Base-by-base conservation (phyloP, 768 basidiomycete genomes). In the Lyophyllum shimeji region DNA sequence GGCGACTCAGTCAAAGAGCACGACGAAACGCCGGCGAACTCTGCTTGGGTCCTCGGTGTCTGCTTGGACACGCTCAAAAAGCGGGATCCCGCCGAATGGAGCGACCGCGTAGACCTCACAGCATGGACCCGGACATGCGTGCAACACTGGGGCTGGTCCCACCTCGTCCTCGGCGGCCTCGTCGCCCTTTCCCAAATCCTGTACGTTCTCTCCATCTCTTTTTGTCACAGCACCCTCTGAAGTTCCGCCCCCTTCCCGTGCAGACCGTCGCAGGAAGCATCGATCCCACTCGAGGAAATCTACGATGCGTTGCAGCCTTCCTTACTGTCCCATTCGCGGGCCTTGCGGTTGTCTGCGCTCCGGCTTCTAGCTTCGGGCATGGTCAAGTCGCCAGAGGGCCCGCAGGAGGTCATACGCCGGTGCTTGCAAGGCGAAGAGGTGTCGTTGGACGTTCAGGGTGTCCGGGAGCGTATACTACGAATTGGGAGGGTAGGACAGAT, bases 361-460 rank as follows among this genome's bases (percentile, higher is more conserved):
- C 80, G 82, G 21, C 72, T 95, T 7, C 81, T 92, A 15, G 71
- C 76, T 4, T 85, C 84, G 1, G 73, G 75, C 2, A 63, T 83
- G 9, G 72, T 88, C 5, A 64, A 77, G 31, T 64, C 73, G 0
- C 68, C 76, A 1, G 66, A 74, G 0, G 78, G 77, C 42, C 73
- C 75, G 13, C 66, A 73, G 15, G 86, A 86, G 21, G 78, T 86
- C 0, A 59, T 89, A 18, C 82, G 82, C 61, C 79, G 81, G 24
- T 90, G 90, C 65, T 67, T 94, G 21, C 84, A 87, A 56, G 90
- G 87, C 2, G 97, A 99, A 66, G 83, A 91, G 56, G 84, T 90
- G 4, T 74, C 89, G 1, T 67, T 97, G 33, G 89, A 94, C 53
- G 74, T 89, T 2, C 83, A 87, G 57, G 90, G 93, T 43, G 89